Base-by-base conservation (phyloP, 495 filamentous ascomycete species). In the Gamarada debralockiae region DNA sequence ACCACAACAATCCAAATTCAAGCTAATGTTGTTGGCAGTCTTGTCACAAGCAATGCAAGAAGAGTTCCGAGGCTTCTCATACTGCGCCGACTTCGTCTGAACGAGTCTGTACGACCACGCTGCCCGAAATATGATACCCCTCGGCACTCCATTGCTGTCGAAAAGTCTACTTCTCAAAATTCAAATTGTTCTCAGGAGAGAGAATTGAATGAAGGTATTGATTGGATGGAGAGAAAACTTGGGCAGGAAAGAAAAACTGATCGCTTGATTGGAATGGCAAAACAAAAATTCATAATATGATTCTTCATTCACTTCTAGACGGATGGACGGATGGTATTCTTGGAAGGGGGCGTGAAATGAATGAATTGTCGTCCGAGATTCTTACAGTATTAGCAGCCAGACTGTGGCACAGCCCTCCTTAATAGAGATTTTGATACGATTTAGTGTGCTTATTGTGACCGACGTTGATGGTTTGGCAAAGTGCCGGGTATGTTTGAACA, bases 41-140 rank as follows among this genome's bases (percentile, higher is more conserved):
- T 81, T 99, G 43, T 93, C 95, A 9, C 92, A 97, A 76, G 87
- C 90, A 17, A 97, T 97, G 95, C 93, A 99, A 73, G 93, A 99
- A 74, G 91, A 99, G 68, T 99, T 99, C 88, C 86, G 93, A 41
- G 93, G 93, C 57, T 99, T 99, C 77, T 97, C 95, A 12, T 99
- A 99, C 56, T 62, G 56, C n/a, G 62, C 62, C 6, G 62, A 65
- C 41, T 65, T 65, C 22, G 43, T 65, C 17, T 65, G 56, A 65
- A 39, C 29, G n/a, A 47, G 6, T 18, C 18, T 25, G 20, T 14
- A 47, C 24, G 40, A 53, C 39, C 10, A 40, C 27, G 15, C 22
- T 10, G 33, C 14, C 18, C 42, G n/a, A 2, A 41, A 43, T 10
- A 52, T 41, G 17, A 27, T 25, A 46, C 22, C 51, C 25, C 44